phyloP scores from a whole-genome alignment of 2,329 filamentous ascomycete genomes.

The Trichoderma sp. region DNA sequence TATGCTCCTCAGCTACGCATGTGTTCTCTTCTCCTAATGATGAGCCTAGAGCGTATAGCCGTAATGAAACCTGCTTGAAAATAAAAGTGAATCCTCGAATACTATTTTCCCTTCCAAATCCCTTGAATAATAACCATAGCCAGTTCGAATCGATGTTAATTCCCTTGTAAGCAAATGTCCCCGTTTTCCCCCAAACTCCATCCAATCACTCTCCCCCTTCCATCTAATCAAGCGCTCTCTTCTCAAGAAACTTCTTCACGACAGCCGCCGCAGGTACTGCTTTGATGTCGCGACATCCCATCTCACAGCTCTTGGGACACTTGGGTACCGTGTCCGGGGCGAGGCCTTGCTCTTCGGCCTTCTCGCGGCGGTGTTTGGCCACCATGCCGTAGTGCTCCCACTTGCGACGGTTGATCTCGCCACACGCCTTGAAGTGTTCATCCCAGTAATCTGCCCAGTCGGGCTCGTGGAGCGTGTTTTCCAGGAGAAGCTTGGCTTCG shows the following conservation, averaged over 20 bases:
- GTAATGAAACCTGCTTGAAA: background rate
- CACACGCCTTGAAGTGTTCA: slow-evolving; percentile 23
- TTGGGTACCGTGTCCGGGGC: background rate
- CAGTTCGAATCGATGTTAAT: background rate
- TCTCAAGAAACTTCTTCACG: slow-evolving; percentile 4
- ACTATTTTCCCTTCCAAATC: background rate
- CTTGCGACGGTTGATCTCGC: slow-evolving; percentile 25
- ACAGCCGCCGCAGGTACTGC: background rate
- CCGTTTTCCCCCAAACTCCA: background rate
- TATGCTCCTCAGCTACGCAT: background rate
- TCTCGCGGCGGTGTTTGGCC: slow-evolving; percentile 25
- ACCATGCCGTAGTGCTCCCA: slow-evolving; percentile 28
- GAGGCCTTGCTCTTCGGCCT: slow-evolving; percentile 15
- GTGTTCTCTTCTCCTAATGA: background rate
- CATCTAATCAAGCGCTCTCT: background rate
- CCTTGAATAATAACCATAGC: background rate
- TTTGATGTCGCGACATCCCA: slow-evolving; percentile 19
- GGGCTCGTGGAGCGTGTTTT: slow-evolving; percentile 24
- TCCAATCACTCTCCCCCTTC: background rate
- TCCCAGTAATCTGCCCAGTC: slow-evolving; percentile 27
- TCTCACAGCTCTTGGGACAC: slow-evolving; percentile 20
- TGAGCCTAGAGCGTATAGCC: background rate
- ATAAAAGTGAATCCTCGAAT: background rate
- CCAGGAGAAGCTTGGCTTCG: slow-evolving; percentile 24
- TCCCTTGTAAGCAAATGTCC: background rate